phyloP scores from a whole-genome alignment of 2,329 filamentous ascomycete genomes.

The Zymoseptoria ardabiliae region DNA sequence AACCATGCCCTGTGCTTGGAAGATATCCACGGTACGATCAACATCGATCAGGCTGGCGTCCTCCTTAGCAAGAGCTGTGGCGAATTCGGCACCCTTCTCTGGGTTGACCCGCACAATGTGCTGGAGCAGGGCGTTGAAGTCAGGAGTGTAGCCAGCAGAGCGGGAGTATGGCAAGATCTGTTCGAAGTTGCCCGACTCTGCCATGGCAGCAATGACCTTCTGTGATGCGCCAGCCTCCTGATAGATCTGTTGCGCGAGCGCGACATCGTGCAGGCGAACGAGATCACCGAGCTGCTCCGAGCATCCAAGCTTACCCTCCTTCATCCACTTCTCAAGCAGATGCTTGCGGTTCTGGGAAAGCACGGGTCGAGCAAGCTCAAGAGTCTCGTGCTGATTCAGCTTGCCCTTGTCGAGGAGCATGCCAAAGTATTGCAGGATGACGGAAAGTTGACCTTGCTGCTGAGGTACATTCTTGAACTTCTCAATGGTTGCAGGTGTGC shows the following conservation, averaged over 20 bases:
- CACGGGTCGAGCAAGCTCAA: conserved; percentile 89
- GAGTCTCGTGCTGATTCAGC: conserved; percentile 85
- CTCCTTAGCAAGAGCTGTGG: conserved; percentile 81
- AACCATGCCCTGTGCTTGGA: conserved; percentile 95
- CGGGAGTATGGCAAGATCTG: conserved; percentile 90
- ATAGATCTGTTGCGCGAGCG: conserved; percentile 82
- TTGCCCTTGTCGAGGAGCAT: conserved; percentile 93
- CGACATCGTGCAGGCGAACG: conserved; percentile 80
- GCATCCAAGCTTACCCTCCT: conserved; percentile 89
- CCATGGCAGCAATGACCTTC: conserved; percentile 91
- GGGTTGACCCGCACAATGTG: conserved; percentile 76
- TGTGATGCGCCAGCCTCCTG: conserved; percentile 81
- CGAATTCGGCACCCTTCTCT: conserved; percentile 92
- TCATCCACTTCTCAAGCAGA: conserved; percentile 94
- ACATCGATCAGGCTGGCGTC: conserved; percentile 84
- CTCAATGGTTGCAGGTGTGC: conserved; percentile 91
- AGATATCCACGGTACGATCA: conserved; percentile 92
- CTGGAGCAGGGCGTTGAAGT: conserved; percentile 85
- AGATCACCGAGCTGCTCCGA: conserved; percentile 96
- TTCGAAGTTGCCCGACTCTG: conserved; percentile 93
- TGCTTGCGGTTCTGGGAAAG: conserved; percentile 91
- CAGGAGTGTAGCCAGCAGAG: conserved; percentile 82
- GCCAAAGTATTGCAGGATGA: conserved; percentile 95
- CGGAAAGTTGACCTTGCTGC: conserved; percentile 78
- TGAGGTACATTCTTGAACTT: conserved; percentile 82